A percentile compares a stretch with the other conserved stretches of the same genome.
phyloP scores from a whole-genome alignment of 768 basidiomycete genomes.

The Suillus lakei region DNA sequence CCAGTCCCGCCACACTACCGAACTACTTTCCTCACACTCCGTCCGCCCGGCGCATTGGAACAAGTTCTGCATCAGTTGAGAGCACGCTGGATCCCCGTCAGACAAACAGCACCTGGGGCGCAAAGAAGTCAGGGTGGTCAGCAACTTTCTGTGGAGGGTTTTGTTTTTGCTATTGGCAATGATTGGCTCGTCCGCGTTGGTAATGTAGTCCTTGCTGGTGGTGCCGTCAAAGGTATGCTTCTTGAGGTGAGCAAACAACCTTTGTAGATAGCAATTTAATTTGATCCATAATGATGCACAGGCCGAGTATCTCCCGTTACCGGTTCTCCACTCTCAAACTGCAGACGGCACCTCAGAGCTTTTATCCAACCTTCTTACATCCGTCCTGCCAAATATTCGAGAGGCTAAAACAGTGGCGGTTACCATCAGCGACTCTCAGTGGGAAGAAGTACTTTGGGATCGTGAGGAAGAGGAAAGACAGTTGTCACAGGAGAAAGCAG shows the following conservation, averaged over 20 bases:
- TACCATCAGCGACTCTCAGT: slow-evolving; percentile 75
- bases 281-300: slow-evolving; percentile 27
- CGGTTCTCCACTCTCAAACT: slow-evolving; percentile 64
- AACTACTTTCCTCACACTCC: slow-evolving; percentile 76
- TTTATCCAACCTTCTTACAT: slow-evolving; percentile 73
- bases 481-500: slow-evolving; percentile 24
- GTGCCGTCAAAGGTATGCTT: slow-evolving; percentile 82
- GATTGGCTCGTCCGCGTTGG: slow-evolving; percentile 85
- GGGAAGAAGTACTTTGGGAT: slow-evolving; percentile 83
- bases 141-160: slow-evolving; percentile 75
- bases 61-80: slow-evolving; percentile 74
- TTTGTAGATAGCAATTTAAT: background rate
- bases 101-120: slow-evolving; percentile 47
- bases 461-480: slow-evolving; percentile 62
- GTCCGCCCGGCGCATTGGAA: slow-evolving; percentile 75
- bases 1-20: slow-evolving; percentile 61
- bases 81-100: slow-evolving; percentile 76
- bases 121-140: slow-evolving; percentile 59
- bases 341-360: slow-evolving; percentile 75
- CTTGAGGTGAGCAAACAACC: slow-evolving; percentile 59
- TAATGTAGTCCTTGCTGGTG: slow-evolving; percentile 76
- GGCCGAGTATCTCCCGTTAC: slow-evolving; percentile 86
- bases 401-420: slow-evolving; percentile 81
- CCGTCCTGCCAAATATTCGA: slow-evolving; percentile 72
- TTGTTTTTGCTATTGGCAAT: slow-evolving; percentile 74